Conservation (phyloP, 441 rosid species). For the Gossypium laxum region DNA sequence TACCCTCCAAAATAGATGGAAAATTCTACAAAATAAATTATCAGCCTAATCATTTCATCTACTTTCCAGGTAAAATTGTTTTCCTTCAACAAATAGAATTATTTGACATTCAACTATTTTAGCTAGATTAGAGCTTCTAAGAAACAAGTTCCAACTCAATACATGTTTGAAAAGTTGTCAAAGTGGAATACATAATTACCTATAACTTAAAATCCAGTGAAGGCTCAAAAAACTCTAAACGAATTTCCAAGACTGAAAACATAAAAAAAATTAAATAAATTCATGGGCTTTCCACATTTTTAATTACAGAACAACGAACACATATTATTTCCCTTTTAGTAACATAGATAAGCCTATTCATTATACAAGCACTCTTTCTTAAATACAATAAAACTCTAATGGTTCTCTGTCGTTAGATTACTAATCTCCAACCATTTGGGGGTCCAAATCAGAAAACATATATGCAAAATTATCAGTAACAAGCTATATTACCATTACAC, state of each 20-base stretch:
- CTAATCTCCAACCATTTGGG: not conserved
- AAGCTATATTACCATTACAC: not conserved
- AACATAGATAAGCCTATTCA: slow-evolving; percentile 2
- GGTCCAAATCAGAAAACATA: not conserved
- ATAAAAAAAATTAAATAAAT: not conserved
- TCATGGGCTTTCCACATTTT: not conserved
- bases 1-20: not conserved
- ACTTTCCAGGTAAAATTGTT: not conserved
- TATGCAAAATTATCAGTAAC: not conserved
- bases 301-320: not conserved
- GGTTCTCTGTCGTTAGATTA: not conserved
- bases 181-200: not conserved
- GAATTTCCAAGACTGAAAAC: not conserved
- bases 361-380: not conserved
- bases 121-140: not conserved
- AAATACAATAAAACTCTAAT: not conserved
- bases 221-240: not conserved
- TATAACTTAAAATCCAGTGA: not conserved
- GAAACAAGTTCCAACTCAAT: not conserved
- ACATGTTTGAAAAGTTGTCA: not conserved
- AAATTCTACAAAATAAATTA: not conserved
- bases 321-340: not conserved
- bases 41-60: not conserved
- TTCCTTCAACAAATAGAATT: not conserved
- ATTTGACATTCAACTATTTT: not conserved